Percentiles rank a stretch among this genome's conserved stretches.
These are phyloP conservation scores for Durusdinium trenchii DNA, from an alignment of 73 alveolate genomes.

Conservation along the genomic window DNA sequence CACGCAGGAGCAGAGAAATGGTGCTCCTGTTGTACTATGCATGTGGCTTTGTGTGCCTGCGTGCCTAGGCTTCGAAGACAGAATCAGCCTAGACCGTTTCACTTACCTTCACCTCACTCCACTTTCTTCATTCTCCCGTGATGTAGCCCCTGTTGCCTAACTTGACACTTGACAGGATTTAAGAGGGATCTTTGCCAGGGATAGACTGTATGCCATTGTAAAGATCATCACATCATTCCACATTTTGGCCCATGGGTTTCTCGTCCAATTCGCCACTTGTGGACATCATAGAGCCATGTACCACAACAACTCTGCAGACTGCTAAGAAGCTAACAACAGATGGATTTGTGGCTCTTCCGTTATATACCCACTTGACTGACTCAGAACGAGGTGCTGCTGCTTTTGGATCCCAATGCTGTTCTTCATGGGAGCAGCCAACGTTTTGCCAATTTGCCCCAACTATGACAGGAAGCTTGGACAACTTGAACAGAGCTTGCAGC, in stretches of 20 bases:
- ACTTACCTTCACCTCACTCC: not conserved
- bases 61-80: not conserved
- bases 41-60: slow-evolving; percentile 28
- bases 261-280: too few species aligned
- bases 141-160: not conserved
- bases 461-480: not conserved
- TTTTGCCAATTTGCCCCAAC: slow-evolving; percentile 45
- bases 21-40: slow-evolving; percentile 42
- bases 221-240: not conserved
- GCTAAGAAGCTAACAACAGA: too few species aligned
- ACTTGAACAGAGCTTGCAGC: not conserved
- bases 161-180: not conserved
- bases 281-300: too few species aligned
- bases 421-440: slow-evolving; percentile 82
- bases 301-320: too few species aligned
- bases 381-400: slow-evolving; percentile 65
- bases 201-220: not conserved
- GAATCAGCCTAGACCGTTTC: not conserved
- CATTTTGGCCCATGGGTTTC: too few species aligned
- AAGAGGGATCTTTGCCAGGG: not conserved
- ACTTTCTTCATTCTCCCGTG: not conserved
- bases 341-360: not conserved
- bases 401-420: slow-evolving; percentile 75
- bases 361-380: not conserved
- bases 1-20: slow-evolving; percentile 63